Percentiles rank a stretch among this genome's conserved stretches.
phyloP scores from a whole-genome alignment of 116 monocot species.

The Trichopus zeylanicus region DNA sequence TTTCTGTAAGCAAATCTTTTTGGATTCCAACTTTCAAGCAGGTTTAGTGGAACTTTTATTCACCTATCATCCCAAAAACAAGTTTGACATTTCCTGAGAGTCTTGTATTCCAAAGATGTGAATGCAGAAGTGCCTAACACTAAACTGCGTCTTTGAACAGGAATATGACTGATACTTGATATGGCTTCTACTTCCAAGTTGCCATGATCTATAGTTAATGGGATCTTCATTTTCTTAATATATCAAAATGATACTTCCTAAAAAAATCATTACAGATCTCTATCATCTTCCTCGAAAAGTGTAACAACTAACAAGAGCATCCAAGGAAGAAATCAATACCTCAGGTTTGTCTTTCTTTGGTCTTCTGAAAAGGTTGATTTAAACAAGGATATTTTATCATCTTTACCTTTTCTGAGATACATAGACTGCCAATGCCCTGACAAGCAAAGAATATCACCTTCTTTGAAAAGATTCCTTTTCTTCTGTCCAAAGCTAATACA shows the following conservation, averaged over 20 bases:
- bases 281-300: slow-evolving; percentile 1
- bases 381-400: not conserved
- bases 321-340: not conserved
- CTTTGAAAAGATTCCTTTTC: too few species aligned
- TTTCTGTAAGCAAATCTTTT: too few species aligned
- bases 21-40: too few species aligned
- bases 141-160: not conserved
- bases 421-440: too few species aligned
- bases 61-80: not conserved
- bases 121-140: not conserved
- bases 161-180: not conserved
- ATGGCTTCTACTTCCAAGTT: not conserved
- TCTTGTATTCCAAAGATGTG: not conserved
- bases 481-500: too few species aligned
- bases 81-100: not conserved
- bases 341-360: not conserved
- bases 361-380: not conserved
- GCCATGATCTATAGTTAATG: not conserved
- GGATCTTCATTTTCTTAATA: not conserved
- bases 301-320: not conserved
- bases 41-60: too few species aligned
- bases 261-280: not conserved
- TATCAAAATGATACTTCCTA: not conserved
- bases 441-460: too few species aligned
- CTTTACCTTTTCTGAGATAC: not conserved